A percentile compares a stretch with the other conserved stretches of the same genome.
phyloP scores from a whole-genome alignment of 208 protist genomes.

The Leishmania martiniquensis region DNA sequence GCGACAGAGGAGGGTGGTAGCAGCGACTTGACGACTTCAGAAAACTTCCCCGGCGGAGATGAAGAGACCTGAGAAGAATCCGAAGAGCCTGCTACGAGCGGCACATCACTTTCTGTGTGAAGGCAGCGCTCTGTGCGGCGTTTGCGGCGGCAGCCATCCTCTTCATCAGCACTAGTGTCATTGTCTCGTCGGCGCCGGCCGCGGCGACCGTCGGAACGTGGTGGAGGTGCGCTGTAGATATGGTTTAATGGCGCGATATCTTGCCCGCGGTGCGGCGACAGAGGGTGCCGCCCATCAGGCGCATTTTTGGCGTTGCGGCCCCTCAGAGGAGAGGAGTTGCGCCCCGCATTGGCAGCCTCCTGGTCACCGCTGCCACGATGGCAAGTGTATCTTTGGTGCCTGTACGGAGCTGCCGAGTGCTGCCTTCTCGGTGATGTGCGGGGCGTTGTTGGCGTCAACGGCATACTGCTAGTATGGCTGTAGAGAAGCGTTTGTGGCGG shows the following conservation, averaged over 20 bases:
- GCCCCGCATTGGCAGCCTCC: neutral
- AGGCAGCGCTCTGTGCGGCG: neutral
- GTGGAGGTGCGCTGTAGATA: neutral
- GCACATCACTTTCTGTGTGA: neutral
- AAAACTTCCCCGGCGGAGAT: neutral
- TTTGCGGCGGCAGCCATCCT: neutral
- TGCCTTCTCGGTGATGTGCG: neutral
- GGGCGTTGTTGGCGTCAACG: neutral
- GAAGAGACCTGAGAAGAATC: neutral
- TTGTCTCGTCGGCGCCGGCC: neutral
- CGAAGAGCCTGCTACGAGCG: neutral
- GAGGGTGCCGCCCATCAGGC: neutral
- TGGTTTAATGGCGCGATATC: neutral
- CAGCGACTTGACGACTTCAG: neutral
- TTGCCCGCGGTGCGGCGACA: neutral
- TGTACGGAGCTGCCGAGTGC: neutral
- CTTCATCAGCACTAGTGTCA: neutral
- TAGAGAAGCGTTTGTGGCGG: neutral
- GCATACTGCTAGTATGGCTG: neutral
- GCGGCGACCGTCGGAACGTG: neutral
- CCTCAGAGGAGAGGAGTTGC: neutral
- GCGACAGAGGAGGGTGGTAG: slow-evolving; percentile 7
- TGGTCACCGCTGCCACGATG: neutral
- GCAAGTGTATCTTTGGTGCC: neutral
- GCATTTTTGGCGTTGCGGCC: no score